Conservation (phyloP, 2,329 filamentous ascomycete genomes). For the Penicillium sp. region DNA sequence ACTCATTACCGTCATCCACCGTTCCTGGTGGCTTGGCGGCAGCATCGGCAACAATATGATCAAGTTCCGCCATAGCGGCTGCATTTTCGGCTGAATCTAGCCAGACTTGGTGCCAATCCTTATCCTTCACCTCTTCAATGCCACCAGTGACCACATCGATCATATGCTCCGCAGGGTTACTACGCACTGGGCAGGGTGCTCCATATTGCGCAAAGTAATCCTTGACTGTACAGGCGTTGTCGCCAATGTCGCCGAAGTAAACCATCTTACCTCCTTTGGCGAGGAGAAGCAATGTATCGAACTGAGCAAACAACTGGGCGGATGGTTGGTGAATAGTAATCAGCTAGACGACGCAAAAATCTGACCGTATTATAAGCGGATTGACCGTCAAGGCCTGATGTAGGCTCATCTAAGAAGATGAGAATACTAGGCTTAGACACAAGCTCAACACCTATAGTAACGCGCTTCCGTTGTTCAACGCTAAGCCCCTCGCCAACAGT, state of each 20-base stretch:
- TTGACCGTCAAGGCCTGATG: slow-evolving; percentile 66
- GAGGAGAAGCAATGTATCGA: slow-evolving; percentile 67
- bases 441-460: slow-evolving; percentile 71
- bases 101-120: slow-evolving; percentile 73
- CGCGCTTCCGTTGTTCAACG: slow-evolving; percentile 66
- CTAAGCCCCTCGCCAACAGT: slow-evolving; percentile 47
- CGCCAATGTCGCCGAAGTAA: slow-evolving; percentile 68
- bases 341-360: slow-evolving; percentile 65
- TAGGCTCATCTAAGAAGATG: slow-evolving; percentile 70
- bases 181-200: slow-evolving; percentile 60
- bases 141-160: slow-evolving; percentile 51
- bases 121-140: slow-evolving; percentile 21
- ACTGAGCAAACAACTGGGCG: slow-evolving; percentile 65
- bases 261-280: slow-evolving; percentile 68
- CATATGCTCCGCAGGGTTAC: slow-evolving; percentile 62
- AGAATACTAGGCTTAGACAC: slow-evolving; percentile 66
- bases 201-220: slow-evolving; percentile 67
- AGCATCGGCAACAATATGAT: slow-evolving; percentile 56
- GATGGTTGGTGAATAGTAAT: slow-evolving; percentile 69
- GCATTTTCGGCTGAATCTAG: slow-evolving; percentile 60
- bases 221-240: slow-evolving; percentile 62
- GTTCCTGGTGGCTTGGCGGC: slow-evolving; percentile 45
- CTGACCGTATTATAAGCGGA: slow-evolving; percentile 65
- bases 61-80: slow-evolving; percentile 61
- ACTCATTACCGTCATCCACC: slow-evolving; percentile 54